A percentile compares a stretch with the other conserved stretches of the same genome.
phyloP scores from a whole-genome alignment of 2,329 filamentous ascomycete species.

The Phaeophleospora eucalypticola region DNA sequence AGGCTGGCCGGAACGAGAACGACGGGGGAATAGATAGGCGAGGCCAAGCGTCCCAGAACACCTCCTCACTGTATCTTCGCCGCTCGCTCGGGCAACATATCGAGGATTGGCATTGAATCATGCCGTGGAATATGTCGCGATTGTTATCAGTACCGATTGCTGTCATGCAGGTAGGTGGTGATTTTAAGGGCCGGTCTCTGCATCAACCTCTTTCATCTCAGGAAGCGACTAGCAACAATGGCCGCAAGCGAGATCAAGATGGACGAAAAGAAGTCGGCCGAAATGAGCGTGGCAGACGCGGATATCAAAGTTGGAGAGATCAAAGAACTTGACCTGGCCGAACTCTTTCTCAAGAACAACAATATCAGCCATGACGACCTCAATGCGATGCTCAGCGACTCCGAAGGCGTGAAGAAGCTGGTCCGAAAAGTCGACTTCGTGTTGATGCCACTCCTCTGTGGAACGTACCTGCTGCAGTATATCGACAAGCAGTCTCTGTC shows the following conservation, averaged over 20 bases:
- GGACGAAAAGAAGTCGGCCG: constrained; percentile 11
- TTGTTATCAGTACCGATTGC: not conserved
- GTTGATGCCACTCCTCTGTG: constrained; percentile 50
- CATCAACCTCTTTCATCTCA: too few relatives aligned
- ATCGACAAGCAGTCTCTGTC: constrained; percentile 48
- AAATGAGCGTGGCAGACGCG: constrained; percentile 11
- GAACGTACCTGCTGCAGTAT: constrained; percentile 48
- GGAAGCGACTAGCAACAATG: too few relatives aligned
- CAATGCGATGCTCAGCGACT: constrained; percentile 44
- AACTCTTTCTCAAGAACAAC: constrained; percentile 48
- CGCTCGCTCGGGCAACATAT: too few relatives aligned
- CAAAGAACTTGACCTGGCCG: constrained; percentile 45
- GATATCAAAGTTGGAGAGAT: constrained; percentile 31
- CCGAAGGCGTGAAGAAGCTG: constrained; percentile 30
- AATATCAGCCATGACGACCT: constrained; percentile 43
- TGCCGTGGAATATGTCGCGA: not conserved
- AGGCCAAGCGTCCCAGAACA: not conserved
- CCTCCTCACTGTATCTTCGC: too few relatives aligned
- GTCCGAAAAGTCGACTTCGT: constrained; percentile 48
- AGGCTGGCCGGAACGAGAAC: not conserved
- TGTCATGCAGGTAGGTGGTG: too few relatives aligned
- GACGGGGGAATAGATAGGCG: constrained; percentile 4
- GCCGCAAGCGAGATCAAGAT: constrained; percentile 8
- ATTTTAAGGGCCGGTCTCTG: too few relatives aligned
- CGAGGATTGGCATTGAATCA: too few relatives aligned